Evolutionary conservation across 257 asterid species (phyloP), one percentile per base, ranked within the genome.

Genomic region (Rauvolfia tetraphylla): DNA sequence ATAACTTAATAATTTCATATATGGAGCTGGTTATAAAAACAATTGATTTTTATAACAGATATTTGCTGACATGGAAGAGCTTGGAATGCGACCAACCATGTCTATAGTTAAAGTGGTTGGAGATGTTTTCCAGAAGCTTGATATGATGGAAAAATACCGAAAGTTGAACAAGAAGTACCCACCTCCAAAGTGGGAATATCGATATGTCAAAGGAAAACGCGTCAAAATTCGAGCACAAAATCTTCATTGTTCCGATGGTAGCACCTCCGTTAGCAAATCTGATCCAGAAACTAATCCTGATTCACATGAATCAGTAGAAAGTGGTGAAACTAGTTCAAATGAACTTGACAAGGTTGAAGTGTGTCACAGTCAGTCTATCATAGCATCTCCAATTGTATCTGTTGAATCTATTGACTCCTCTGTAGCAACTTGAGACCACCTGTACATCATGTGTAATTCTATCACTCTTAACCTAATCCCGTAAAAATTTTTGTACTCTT

Each of bases 51-150:
- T 75, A 33, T 66, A 56, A 72, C 81, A 94, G 97, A 80, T 88
- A 88, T 95, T 92, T 69, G 98, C 96, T 62, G 97, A 92, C 86
- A 92, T 92, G 98, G 98, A 95, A 85, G 98, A 92, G 89, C 98
- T 95, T 7, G 89, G 97, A 31, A 78, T 88, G 63, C 83, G 87
- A 63, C 98, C 98, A n/a, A 88, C 86, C 38, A 71, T 80, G 80
- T 4, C 81, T 0, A 87, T 91, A 14, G 93, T 95, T 41, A 77
- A 83, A 12, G 88, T 87, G 97, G 90, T 95, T 62, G 98, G 97
- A 77, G 90, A 85, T 61, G 95, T 84, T 33, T 87, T 94, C 80
- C 82, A 83, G 80, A 89, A 88, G 86, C 93, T 90, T 33, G 93
- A 65, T 78, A 90, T 90, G 98, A 11, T 84, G 87, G 96, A 94